Conservation (phyloP, 2,329 filamentous ascomycete genomes). For the Berkeleyomyces basicola region DNA sequence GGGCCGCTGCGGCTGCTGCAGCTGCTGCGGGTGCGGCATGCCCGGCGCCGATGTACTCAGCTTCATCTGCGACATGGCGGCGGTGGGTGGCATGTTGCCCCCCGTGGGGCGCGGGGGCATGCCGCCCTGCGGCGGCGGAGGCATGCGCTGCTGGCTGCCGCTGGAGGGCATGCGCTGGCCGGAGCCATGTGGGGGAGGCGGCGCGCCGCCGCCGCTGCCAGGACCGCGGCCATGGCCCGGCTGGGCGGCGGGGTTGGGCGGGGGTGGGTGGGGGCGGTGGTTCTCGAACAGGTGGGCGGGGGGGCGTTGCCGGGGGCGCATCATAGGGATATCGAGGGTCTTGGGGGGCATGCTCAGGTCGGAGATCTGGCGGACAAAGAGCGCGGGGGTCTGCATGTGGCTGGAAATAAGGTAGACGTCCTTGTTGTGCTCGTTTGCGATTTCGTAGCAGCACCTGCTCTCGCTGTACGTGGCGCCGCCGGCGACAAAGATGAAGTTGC, state of each 20-base stretch:
- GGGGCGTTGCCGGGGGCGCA: slow-evolving; percentile 63
- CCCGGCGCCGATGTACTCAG: slow-evolving; percentile 1
- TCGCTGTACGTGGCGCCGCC: slow-evolving; percentile 92
- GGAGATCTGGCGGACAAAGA: slow-evolving; percentile 68
- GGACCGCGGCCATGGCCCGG: background rate
- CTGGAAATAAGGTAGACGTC: slow-evolving; percentile 82
- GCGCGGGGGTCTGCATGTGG: slow-evolving; percentile 76
- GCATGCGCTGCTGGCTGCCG: background rate
- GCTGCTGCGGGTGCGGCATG: background rate
- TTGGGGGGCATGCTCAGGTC: slow-evolving; percentile 64
- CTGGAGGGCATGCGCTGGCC: background rate
- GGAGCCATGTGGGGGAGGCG: too few species aligned
- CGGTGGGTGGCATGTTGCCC: slow-evolving; percentile 1
- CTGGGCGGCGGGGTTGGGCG: slow-evolving; percentile 2
- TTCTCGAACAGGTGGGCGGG: slow-evolving; percentile 77
- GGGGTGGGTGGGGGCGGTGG: slow-evolving; percentile 7
- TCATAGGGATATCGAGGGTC: slow-evolving; percentile 62
- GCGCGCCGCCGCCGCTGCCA: too few species aligned
- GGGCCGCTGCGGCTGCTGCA: background rate
- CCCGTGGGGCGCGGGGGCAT: slow-evolving; percentile 2
- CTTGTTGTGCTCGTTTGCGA: slow-evolving; percentile 52
- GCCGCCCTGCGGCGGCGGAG: background rate
- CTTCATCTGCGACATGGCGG: slow-evolving; percentile 11
- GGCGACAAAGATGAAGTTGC: slow-evolving; percentile 86
- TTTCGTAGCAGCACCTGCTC: slow-evolving; percentile 73